These are phyloP conservation scores for Wickerhamiella sergipiensis DNA, from an alignment of 805 yeast genomes.

Conservation along the genomic window DNA sequence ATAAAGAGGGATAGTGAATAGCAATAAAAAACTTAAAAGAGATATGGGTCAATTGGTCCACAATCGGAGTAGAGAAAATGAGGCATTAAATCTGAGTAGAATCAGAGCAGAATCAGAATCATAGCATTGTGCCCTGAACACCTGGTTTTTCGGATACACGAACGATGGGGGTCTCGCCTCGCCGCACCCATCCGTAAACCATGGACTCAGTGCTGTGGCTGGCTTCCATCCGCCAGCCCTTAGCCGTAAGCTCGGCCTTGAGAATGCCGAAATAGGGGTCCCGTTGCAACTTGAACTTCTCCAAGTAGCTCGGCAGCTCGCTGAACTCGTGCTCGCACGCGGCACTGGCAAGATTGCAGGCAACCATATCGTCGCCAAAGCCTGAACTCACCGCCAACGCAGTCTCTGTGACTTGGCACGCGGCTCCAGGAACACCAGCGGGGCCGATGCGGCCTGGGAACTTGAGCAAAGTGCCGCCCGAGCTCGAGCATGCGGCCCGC, in stretches of 20 bases:
- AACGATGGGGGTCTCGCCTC: background rate
- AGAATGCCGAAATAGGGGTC: conserved; percentile 1
- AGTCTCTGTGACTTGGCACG: conserved; percentile 15
- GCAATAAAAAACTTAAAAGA: background rate
- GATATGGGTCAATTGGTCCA: no score
- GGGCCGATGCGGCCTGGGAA: conserved; percentile 30
- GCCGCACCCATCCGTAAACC: conserved; percentile 9
- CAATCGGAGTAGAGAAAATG: no score
- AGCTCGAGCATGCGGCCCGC: conserved; percentile 25
- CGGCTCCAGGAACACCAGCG: conserved; percentile 30
- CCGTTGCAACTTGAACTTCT: background rate
- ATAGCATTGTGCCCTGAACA: background rate
- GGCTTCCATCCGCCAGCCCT: conserved; percentile 1
- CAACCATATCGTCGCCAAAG: conserved; percentile 29
- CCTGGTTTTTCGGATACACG: background rate
- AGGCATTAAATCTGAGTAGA: background rate
- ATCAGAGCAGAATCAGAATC: background rate
- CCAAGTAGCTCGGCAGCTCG: background rate
- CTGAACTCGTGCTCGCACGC: conserved; percentile 1
- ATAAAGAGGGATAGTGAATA: background rate
- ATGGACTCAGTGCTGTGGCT: conserved; percentile 18
- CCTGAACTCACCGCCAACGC: conserved; percentile 24
- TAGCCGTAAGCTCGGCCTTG: background rate
- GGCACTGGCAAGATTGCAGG: conserved; percentile 18
- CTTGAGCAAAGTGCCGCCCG: conserved; percentile 29